Percentiles rank a stretch among this genome's conserved stretches.
These are phyloP conservation scores for Fusarium armeniacum DNA, from an alignment of 2,329 filamentous ascomycete genomes.

Conservation along the genomic window DNA sequence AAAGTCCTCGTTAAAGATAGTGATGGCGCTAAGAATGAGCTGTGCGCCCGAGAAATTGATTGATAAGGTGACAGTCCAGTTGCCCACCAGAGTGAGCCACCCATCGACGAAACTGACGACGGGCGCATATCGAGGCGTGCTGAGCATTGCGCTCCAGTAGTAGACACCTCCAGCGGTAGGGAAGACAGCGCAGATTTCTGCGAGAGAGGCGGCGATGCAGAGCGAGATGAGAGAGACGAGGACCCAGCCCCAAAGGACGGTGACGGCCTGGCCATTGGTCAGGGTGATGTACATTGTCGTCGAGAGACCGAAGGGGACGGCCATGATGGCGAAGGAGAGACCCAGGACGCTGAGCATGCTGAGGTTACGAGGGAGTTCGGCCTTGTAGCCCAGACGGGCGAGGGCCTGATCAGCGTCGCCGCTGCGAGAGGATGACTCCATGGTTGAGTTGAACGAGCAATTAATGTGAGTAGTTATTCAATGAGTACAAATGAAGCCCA, in stretches of 20 bases:
- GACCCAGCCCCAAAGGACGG: conserved; percentile 78
- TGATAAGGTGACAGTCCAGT: conserved; percentile 78
- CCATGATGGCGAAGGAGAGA: conserved; percentile 66
- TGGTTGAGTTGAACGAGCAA: conserved; percentile 3
- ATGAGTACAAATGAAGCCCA: neutral
- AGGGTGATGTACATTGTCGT: conserved; percentile 67
- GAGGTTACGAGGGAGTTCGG: conserved; percentile 65
- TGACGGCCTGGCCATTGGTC: conserved; percentile 79
- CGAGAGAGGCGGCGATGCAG: conserved; percentile 77
- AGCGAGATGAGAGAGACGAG: conserved; percentile 77
- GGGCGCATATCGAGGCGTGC: conserved; percentile 71
- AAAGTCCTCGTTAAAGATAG: conserved; percentile 74
- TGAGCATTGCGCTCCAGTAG: conserved; percentile 79
- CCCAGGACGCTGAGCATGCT: conserved; percentile 64
- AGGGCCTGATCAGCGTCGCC: conserved; percentile 60
- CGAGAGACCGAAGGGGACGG: conserved; percentile 65
- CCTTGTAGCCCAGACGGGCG: conserved; percentile 64
- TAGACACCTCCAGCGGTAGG: conserved; percentile 74
- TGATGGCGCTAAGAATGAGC: conserved; percentile 76
- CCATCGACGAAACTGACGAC: conserved; percentile 79
- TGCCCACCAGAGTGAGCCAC: conserved; percentile 80
- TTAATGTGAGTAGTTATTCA: neutral
- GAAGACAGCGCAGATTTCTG: conserved; percentile 80
- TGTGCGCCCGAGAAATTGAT: conserved; percentile 79
- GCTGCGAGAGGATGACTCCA: conserved; percentile 33